phyloP scores from a whole-genome alignment of 106 monocot species.

The Cymbidium sinense region DNA sequence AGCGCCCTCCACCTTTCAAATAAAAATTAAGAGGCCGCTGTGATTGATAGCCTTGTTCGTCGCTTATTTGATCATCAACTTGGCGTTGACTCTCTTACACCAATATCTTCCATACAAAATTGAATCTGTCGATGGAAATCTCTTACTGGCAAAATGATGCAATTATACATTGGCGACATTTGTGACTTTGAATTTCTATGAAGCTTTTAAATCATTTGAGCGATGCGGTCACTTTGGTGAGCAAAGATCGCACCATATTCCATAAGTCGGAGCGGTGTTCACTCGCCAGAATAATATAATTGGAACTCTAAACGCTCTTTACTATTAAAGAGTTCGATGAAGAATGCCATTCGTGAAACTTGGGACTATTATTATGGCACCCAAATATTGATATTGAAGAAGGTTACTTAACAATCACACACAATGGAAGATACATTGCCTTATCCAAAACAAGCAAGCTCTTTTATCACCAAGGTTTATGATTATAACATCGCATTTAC shows the following conservation, averaged over 20 bases:
- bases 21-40: constrained; percentile 79
- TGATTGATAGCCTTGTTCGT: constrained; percentile 81
- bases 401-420: constrained; percentile 90
- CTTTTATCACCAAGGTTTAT: constrained; percentile 98
- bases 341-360: constrained; percentile 97
- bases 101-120: constrained; percentile 81
- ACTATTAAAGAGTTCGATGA: constrained; percentile 82
- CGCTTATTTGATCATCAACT: constrained; percentile 95
- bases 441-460: constrained; percentile 96
- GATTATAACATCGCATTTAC: constrained; percentile 97
- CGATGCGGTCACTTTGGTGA: constrained; percentile 97
- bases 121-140: constrained; percentile 77
- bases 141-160: constrained; percentile 67
- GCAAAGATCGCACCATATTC: constrained; percentile 99
- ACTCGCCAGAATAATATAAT: constrained; percentile 97
- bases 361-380: constrained; percentile 98
- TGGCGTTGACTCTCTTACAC: constrained; percentile 85
- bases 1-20: constrained; percentile 95
- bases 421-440: constrained; percentile 99
- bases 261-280: constrained; percentile 90
- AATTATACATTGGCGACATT: constrained; percentile 80
- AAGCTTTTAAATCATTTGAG: constrained; percentile 80
- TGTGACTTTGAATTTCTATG: constrained; percentile 95
- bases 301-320: constrained; percentile 94
- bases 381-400: constrained; percentile 97